Evolutionary conservation across 2,329 filamentous ascomycete species (phyloP).

Genomic region (Fusarium robinianum): DNA sequence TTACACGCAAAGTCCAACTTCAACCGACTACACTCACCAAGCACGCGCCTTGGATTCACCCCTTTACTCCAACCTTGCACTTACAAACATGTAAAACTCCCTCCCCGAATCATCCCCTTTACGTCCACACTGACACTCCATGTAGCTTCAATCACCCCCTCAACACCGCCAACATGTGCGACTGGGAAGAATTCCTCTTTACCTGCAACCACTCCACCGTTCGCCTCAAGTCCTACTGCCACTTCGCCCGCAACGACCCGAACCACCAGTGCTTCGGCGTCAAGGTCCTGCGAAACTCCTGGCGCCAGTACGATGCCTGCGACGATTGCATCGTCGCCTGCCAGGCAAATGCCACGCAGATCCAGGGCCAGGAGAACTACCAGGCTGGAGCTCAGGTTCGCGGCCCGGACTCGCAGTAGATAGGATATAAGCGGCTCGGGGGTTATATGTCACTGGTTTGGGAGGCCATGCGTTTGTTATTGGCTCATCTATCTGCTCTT

Average conservation of each 20-base stretch:
- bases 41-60: background rate
- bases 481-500: no score
- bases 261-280: constrained; percentile 71
- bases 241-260: constrained; percentile 74
- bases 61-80: background rate
- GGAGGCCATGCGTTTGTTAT: no score
- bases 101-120: no score
- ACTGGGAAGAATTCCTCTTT: constrained; percentile 72
- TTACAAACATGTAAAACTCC: background rate
- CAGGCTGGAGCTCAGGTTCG: background rate
- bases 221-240: constrained; percentile 71
- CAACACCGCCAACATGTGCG: constrained; percentile 59
- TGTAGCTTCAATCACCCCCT: no score
- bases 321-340: constrained; percentile 47
- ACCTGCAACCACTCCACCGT: constrained; percentile 64
- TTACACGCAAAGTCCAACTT: no score
- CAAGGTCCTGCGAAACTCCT: constrained; percentile 65
- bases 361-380: constrained; percentile 7
- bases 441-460: no score
- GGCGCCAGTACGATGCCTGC: constrained; percentile 60
- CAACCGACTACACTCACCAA: background rate
- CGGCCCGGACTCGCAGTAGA: background rate
- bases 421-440: no score
- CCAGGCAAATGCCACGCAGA: constrained; percentile 11
- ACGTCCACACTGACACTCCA: no score